These are phyloP conservation scores for Dioscorea cayenensis DNA, from an alignment of 116 monocot genomes.

Conservation along the genomic window DNA sequence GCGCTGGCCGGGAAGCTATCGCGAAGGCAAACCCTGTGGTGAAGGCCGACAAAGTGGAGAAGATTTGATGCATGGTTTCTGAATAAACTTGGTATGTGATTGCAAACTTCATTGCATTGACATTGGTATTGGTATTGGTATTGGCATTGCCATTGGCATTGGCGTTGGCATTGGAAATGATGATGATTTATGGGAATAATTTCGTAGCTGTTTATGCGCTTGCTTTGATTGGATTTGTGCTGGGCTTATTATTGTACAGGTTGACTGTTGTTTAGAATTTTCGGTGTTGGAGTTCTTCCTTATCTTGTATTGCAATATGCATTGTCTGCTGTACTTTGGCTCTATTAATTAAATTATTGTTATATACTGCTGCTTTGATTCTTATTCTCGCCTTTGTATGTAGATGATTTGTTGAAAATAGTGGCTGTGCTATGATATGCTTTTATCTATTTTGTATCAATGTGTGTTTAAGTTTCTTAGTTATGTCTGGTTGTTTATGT, in stretches of 20 bases:
- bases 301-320: no score
- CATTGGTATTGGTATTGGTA: background rate
- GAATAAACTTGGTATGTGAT: background rate
- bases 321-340: no score
- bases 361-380: no score
- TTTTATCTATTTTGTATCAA: no score
- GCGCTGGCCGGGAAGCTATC: conserved; percentile 23
- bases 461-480: no score
- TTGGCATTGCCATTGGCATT: no score
- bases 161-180: background rate
- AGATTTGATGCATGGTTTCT: conserved; percentile 21
- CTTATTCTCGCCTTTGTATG: no score
- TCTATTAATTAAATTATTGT: no score
- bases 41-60: conserved; percentile 29
- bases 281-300: background rate
- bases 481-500: no score
- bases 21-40: conserved; percentile 33
- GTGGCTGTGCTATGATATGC: no score
- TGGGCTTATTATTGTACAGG: background rate
- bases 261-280: background rate
- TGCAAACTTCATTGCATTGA: background rate
- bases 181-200: no score
- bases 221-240: background rate
- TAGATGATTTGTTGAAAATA: no score
- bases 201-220: background rate